Evolutionary conservation across 1,284 basidiomycete genomes (phyloP).

Genomic region (Melampsora larici-populina): DNA sequence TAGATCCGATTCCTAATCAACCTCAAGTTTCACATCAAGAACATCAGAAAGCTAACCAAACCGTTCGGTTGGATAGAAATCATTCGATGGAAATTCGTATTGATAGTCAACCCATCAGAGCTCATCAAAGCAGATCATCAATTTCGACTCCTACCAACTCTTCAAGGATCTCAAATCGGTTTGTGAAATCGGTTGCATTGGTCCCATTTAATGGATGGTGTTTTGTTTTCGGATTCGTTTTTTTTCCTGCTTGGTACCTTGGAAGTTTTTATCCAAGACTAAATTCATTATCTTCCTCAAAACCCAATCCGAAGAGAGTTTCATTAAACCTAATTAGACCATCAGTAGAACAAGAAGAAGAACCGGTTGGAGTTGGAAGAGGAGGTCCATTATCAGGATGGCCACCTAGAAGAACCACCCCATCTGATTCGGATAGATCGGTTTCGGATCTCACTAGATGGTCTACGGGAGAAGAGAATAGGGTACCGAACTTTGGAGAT

Average conservation of each 20-base stretch:
- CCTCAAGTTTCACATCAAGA: too few relatives aligned
- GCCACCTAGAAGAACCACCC: too few relatives aligned
- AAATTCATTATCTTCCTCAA: neutral
- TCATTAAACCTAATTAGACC: too few relatives aligned
- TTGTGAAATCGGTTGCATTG: neutral
- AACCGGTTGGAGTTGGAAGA: too few relatives aligned
- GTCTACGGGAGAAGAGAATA: neutral
- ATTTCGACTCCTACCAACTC: too few relatives aligned
- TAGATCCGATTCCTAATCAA: neutral
- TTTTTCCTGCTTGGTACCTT: neutral
- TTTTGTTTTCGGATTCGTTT: conserved; percentile 3
- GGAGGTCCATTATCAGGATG: neutral
- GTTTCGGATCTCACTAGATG: too few relatives aligned
- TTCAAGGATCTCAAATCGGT: too few relatives aligned
- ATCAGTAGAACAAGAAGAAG: too few relatives aligned
- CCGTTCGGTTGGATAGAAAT: too few relatives aligned
- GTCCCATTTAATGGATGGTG: neutral
- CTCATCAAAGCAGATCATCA: neutral
- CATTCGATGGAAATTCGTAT: too few relatives aligned
- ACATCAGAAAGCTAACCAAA: too few relatives aligned
- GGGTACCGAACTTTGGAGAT: neutral
- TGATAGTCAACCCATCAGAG: neutral
- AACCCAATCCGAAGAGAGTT: neutral
- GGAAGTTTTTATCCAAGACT: neutral
- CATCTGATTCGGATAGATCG: too few relatives aligned